Conservation (phyloP, 305 asterid genomes). For the Solanum hybrid region DNA sequence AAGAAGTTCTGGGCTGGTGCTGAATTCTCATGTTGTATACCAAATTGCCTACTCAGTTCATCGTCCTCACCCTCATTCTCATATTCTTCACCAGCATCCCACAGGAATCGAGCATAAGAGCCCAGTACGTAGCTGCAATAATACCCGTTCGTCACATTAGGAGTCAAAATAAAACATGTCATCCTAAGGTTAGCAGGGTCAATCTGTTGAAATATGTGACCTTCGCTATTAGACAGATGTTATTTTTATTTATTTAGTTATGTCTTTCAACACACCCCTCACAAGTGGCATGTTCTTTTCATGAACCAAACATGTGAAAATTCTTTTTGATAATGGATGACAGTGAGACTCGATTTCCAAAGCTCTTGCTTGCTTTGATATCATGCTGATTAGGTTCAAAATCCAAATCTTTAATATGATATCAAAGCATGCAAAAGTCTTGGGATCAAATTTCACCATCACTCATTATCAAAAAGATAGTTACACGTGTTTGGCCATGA, state of each 20-base stretch:
- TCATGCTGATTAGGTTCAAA: background rate
- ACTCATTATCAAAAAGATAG: background rate
- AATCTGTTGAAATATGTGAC: background rate
- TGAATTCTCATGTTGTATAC: constrained; percentile 11
- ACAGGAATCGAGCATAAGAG: constrained; percentile 72
- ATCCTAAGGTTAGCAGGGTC: background rate
- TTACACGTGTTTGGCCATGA: background rate
- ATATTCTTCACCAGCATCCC: constrained; percentile 65
- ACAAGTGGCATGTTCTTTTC: background rate
- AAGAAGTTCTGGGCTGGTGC: constrained; percentile 14
- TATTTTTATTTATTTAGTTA: background rate
- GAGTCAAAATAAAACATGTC: background rate
- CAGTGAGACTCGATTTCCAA: background rate
- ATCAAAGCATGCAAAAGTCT: background rate
- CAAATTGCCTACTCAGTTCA: constrained; percentile 16
- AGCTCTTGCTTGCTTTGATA: background rate
- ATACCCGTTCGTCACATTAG: background rate
- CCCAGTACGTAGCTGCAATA: constrained; percentile 53
- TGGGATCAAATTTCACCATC: background rate
- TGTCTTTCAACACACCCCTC: background rate
- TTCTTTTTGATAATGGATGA: background rate
- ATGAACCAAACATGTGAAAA: background rate
- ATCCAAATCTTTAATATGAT: background rate
- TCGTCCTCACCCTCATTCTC: constrained; percentile 30
- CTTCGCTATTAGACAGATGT: too few species aligned